These are phyloP conservation scores for Candida tibetensis DNA, from an alignment of 805 yeast genomes.

Conservation along the genomic window DNA sequence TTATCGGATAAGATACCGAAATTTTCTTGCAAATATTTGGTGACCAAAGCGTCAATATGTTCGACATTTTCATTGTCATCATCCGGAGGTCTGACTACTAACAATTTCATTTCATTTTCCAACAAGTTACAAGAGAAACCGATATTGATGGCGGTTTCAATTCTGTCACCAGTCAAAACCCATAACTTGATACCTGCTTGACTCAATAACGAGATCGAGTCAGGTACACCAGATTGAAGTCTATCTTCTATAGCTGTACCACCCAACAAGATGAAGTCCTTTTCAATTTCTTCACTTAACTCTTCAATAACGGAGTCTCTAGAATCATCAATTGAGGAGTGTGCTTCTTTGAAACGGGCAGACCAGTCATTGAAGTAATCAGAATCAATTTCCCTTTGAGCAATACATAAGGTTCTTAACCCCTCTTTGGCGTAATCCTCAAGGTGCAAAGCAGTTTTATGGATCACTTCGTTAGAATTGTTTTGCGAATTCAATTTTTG, in stretches of 20 bases:
- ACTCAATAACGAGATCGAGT: slow-evolving; percentile 64
- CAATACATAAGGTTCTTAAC: slow-evolving; percentile 70
- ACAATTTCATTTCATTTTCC: slow-evolving; percentile 71
- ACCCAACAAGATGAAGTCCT: slow-evolving; percentile 63
- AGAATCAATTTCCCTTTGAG: slow-evolving; percentile 49
- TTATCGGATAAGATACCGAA: slow-evolving; percentile 42
- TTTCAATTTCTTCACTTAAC: slow-evolving; percentile 61
- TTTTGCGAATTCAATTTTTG: slow-evolving; percentile 37
- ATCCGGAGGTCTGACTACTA: slow-evolving; percentile 55
- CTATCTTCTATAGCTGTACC: slow-evolving; percentile 89
- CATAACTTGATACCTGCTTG: slow-evolving; percentile 80
- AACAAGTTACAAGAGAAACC: slow-evolving; percentile 81
- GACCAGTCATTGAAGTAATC: slow-evolving; percentile 54
- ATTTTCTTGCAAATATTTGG: slow-evolving; percentile 46
- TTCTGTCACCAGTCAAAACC: slow-evolving; percentile 86
- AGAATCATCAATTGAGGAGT: slow-evolving; percentile 49
- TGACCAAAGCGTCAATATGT: slow-evolving; percentile 38
- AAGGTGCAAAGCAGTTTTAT: slow-evolving; percentile 59
- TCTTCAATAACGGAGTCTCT: slow-evolving; percentile 57
- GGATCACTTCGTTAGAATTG: slow-evolving; percentile 44
- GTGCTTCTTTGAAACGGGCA: slow-evolving; percentile 53
- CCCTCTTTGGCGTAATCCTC: slow-evolving; percentile 77
- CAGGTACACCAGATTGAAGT: slow-evolving; percentile 84
- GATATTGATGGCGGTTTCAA: slow-evolving; percentile 86
- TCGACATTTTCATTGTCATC: slow-evolving; percentile 35